Evolutionary conservation across 2,329 filamentous ascomycete genomes (phyloP).

Genomic region (Phialophora expanda): DNA sequence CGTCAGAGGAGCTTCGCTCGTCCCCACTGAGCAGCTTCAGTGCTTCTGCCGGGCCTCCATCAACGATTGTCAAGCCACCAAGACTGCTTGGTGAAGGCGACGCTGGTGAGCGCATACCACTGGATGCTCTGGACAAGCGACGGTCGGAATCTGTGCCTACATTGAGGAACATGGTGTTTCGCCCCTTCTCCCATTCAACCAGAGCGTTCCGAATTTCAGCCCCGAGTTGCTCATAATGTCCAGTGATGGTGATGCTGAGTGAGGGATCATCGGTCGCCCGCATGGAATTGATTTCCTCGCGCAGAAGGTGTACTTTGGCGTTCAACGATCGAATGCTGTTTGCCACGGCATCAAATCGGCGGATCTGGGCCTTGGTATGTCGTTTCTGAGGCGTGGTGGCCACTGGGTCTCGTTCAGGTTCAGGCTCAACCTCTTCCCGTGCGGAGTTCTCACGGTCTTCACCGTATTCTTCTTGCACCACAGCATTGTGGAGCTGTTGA

Average conservation of each 20-base stretch:
- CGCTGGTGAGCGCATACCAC: slow-evolving; percentile 44
- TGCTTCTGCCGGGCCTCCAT: slow-evolving; percentile 69
- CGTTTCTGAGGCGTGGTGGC: slow-evolving; percentile 75
- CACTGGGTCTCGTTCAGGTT: slow-evolving; percentile 13
- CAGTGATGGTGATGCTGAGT: slow-evolving; percentile 76
- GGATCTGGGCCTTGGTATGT: slow-evolving; percentile 81
- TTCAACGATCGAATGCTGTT: slow-evolving; percentile 89
- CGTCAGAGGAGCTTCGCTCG: slow-evolving; percentile 47
- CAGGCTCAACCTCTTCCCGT: slow-evolving; percentile 16
- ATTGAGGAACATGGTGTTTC: slow-evolving; percentile 77
- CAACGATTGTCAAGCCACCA: slow-evolving; percentile 54
- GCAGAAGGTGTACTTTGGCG: slow-evolving; percentile 88
- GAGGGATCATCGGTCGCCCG: slow-evolving; percentile 72
- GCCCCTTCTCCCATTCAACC: slow-evolving; percentile 86
- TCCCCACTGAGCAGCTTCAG: slow-evolving; percentile 80
- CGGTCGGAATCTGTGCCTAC: slow-evolving; percentile 61
- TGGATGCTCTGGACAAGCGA: slow-evolving; percentile 31
- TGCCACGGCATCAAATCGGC: slow-evolving; percentile 85
- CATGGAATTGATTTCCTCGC: slow-evolving; percentile 79
- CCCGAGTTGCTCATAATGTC: slow-evolving; percentile 94
- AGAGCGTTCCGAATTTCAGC: slow-evolving; percentile 80
- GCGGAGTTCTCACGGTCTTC: slow-evolving; percentile 2
- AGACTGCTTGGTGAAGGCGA: slow-evolving; percentile 54
- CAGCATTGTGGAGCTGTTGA: slow-evolving; percentile 24
- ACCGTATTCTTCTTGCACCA: slow-evolving; percentile 34